Percentiles rank a stretch among this genome's conserved stretches.
phyloP scores from a whole-genome alignment of 2,329 filamentous ascomycete species.

The Colletotrichum viniferum region DNA sequence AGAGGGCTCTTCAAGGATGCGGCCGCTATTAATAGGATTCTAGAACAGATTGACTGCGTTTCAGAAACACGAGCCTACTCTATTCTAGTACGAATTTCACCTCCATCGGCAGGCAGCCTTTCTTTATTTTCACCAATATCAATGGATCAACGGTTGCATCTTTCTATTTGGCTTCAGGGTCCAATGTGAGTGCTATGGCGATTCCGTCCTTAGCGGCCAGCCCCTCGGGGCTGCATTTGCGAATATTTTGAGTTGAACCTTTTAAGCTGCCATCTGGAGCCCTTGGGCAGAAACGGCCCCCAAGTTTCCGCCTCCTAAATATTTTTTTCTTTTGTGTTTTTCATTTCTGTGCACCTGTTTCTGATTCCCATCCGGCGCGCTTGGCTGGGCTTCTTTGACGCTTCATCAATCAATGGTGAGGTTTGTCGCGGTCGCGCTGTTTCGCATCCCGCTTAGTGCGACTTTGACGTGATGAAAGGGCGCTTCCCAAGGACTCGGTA shows the following conservation, averaged over 20 bases:
- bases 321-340: not conserved
- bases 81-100: conserved; percentile 10
- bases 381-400: not conserved
- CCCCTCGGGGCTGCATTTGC: not conserved
- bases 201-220: not conserved
- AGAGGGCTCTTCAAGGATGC: conserved; percentile 2
- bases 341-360: not conserved
- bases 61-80: conserved; percentile 17
- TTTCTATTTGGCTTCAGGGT: not conserved
- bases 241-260: not conserved
- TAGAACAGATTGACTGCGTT: conserved; percentile 17
- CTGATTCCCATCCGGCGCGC: not conserved
- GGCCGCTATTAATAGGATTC: conserved; percentile 20
- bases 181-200: not conserved
- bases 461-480: not conserved
- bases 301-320: not conserved
- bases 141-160: not conserved
- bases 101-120: not conserved
- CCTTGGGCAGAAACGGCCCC: conserved; percentile 6
- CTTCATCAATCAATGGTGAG: not conserved
- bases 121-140: not conserved
- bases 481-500: not conserved
- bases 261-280: not conserved
- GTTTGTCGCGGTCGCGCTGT: not conserved
- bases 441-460: not conserved